A percentile compares a stretch with the other conserved stretches of the same genome.
Evolutionary conservation across 23 red algal genomes (phyloP).

Genomic region (Agarophyton chilense): DNA sequence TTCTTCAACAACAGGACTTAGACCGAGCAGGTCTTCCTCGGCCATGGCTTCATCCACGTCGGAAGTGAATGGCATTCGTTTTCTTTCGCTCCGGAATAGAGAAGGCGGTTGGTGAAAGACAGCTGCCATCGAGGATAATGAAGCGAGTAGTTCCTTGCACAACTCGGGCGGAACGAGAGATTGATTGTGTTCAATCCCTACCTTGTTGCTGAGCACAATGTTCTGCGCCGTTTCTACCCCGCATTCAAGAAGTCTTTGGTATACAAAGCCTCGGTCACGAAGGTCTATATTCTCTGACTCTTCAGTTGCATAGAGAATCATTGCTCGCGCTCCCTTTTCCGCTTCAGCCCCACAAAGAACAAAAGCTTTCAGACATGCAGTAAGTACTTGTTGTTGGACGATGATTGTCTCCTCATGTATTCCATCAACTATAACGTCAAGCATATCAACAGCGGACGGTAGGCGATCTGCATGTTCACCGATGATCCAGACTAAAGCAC

Average conservation of each 20-base stretch:
- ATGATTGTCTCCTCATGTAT: slow-evolving; percentile 68
- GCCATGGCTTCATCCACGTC: slow-evolving; percentile 23
- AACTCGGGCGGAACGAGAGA: slow-evolving; percentile 24
- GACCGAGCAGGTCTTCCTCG: slow-evolving; percentile 76
- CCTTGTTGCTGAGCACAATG: slow-evolving; percentile 75
- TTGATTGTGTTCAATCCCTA: slow-evolving; percentile 32
- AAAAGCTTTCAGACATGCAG: slow-evolving; percentile 71
- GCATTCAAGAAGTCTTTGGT: slow-evolving; percentile 62
- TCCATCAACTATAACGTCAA: slow-evolving; percentile 52
- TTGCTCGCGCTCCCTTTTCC: slow-evolving; percentile 2
- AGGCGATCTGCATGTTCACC: slow-evolving; percentile 80
- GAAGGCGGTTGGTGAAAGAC: slow-evolving; percentile 67
- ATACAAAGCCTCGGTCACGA: slow-evolving; percentile 83
- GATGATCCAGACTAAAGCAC: slow-evolving; percentile 90
- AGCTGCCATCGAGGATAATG: slow-evolving; percentile 69
- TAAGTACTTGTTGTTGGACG: slow-evolving; percentile 87
- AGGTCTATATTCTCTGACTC: slow-evolving; percentile 76
- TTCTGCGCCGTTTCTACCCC: slow-evolving; percentile 30
- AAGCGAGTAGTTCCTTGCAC: slow-evolving; percentile 56
- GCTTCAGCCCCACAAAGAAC: slow-evolving; percentile 41
- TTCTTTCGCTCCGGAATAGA: slow-evolving; percentile 42
- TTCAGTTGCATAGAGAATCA: slow-evolving; percentile 38
- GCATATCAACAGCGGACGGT: slow-evolving; percentile 37
- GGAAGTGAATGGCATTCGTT: slow-evolving; percentile 18
- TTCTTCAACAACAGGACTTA: slow-evolving; percentile 44